phyloP scores from a whole-genome alignment of 208 protist genomes.

The Leishmania guyanensis region DNA sequence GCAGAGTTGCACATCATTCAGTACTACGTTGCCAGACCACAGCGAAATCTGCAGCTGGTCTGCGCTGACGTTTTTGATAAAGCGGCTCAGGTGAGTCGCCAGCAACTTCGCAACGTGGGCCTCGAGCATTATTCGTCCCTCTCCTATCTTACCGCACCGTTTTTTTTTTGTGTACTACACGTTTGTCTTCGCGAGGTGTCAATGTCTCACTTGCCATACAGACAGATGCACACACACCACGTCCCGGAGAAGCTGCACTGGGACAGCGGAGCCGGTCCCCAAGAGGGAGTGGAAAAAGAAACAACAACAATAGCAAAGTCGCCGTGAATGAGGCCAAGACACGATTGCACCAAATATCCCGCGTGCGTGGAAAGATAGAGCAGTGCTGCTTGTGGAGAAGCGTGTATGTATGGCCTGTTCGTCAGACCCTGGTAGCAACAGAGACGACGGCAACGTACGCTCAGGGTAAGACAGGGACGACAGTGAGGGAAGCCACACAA shows the following conservation, averaged over 20 bases:
- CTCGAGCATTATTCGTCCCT: slow-evolving; percentile 59
- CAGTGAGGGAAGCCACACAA: not conserved
- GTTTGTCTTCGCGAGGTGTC: not conserved
- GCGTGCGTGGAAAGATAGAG: not conserved
- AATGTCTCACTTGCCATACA: not conserved
- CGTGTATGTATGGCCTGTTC: not conserved
- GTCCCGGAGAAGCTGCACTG: not conserved
- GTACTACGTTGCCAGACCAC: slow-evolving; percentile 77
- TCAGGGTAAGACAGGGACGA: not conserved
- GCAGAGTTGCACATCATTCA: slow-evolving; percentile 72
- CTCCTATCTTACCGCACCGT: not conserved
- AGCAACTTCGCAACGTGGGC: slow-evolving; percentile 71
- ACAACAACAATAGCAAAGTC: not conserved
- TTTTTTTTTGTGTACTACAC: not conserved
- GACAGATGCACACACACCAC: not conserved
- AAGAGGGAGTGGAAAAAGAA: not conserved
- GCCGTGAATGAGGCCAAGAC: not conserved
- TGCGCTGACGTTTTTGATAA: slow-evolving; percentile 76
- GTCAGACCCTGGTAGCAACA: not conserved
- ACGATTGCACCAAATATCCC: not conserved
- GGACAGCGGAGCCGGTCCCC: not conserved
- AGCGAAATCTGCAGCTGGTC: slow-evolving; percentile 78
- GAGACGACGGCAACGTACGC: not conserved
- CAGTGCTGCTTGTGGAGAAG: not conserved
- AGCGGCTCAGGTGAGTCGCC: slow-evolving; percentile 63